phyloP scores from a whole-genome alignment of 768 basidiomycete species.

The Auricularia cornea region DNA sequence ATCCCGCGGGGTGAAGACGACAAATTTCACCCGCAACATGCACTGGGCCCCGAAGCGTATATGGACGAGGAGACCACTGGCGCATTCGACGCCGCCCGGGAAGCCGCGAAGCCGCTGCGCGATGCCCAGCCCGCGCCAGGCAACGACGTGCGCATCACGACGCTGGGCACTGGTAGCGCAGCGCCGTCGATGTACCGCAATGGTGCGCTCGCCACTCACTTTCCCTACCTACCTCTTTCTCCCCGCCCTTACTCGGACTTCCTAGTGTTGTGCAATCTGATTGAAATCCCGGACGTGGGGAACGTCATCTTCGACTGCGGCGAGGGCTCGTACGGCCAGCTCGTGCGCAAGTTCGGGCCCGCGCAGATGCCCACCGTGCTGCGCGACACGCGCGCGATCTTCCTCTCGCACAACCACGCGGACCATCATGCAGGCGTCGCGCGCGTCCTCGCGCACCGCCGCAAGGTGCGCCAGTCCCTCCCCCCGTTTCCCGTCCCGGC shows the following conservation, averaged over 20 bases:
- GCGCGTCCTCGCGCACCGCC: constrained; percentile 63
- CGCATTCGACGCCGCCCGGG: constrained; percentile 10
- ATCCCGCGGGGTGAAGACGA: constrained; percentile 21
- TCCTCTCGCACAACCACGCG: constrained; percentile 83
- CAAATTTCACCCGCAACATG: constrained; percentile 21
- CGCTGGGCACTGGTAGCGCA: constrained; percentile 86
- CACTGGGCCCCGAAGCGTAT: background rate
- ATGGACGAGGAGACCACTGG: constrained; percentile 1
- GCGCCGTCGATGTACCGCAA: constrained; percentile 82
- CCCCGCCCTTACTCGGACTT: background rate
- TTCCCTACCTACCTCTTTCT: no score
- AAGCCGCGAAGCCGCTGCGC: constrained; percentile 9
- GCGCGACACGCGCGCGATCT: constrained; percentile 68
- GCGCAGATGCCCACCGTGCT: constrained; percentile 39
- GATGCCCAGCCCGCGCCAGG: constrained; percentile 32
- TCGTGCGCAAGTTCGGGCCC: constrained; percentile 66
- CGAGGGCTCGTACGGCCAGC: constrained; percentile 89
- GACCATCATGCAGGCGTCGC: constrained; percentile 87
- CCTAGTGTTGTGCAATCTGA: constrained; percentile 37
- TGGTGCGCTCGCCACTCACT: constrained; percentile 43
- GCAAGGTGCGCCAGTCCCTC: constrained; percentile 48
- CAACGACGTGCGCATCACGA: constrained; percentile 57
- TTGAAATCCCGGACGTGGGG: constrained; percentile 65
- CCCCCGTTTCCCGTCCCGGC: background rate
- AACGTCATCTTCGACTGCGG: constrained; percentile 81